Evolutionary conservation across 2,329 filamentous ascomycete species (phyloP).

Genomic region (Exophiala calicioides): DNA sequence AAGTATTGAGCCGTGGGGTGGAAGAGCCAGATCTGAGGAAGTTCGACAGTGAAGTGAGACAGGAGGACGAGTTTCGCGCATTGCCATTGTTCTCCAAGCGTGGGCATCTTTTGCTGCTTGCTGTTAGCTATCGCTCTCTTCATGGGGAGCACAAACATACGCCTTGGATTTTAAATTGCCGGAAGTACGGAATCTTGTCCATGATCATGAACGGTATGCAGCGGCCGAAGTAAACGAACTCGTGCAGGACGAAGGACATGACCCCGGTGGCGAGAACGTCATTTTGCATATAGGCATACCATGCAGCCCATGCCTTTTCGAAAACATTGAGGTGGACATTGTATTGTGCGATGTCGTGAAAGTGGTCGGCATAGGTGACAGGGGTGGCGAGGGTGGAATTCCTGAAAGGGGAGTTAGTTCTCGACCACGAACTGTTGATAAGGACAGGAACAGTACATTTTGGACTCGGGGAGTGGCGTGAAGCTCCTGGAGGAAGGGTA

Average conservation of each 20-base stretch:
- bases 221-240: conserved; percentile 90
- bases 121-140: conserved; percentile 21
- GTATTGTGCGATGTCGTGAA: conserved; percentile 65
- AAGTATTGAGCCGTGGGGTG: conserved; percentile 93
- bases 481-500: background rate
- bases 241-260: conserved; percentile 96
- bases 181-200: conserved; percentile 82
- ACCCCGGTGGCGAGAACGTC: conserved; percentile 95
- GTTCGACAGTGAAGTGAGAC: conserved; percentile 95
- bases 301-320: conserved; percentile 90
- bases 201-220: conserved; percentile 90
- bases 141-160: conserved; percentile 50
- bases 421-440: background rate
- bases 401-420: conserved; percentile 34
- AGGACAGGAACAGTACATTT: conserved; percentile 13
- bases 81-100: conserved; percentile 88
- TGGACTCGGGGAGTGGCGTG: background rate
- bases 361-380: conserved; percentile 66
- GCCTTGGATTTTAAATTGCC: conserved; percentile 91
- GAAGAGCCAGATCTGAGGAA: conserved; percentile 84
- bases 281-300: conserved; percentile 98
- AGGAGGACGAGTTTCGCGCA: conserved; percentile 91
- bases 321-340: conserved; percentile 84
- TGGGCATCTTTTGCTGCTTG: conserved; percentile 75
- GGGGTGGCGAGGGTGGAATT: conserved; percentile 50